These are phyloP conservation scores for Salix dunnii DNA, from an alignment of 345 rosid species.

Conservation along the genomic window DNA sequence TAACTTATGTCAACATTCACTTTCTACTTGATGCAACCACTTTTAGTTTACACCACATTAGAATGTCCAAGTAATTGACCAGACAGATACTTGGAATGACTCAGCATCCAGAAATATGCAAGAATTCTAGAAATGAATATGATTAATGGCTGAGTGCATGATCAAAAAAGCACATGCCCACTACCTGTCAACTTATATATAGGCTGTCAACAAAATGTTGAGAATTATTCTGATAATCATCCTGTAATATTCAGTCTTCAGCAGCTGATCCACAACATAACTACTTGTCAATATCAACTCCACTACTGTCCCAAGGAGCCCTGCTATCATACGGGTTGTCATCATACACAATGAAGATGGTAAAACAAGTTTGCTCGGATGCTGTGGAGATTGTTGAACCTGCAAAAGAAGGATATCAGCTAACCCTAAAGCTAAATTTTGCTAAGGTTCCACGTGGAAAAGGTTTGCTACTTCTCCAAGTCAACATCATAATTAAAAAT, in stretches of 20 bases:
- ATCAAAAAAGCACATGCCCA: not conserved
- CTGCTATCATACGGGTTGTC: constrained; percentile 41
- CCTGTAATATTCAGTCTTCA: constrained; percentile 47
- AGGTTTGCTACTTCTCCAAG: constrained; percentile 38
- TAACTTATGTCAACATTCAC: not conserved
- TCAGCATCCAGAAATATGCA: not conserved
- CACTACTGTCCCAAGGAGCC: constrained; percentile 52
- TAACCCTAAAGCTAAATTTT: constrained; percentile 62
- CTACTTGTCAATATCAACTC: constrained; percentile 59
- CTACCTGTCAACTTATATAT: not conserved
- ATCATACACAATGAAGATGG: constrained; percentile 32
- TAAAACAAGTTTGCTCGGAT: constrained; percentile 46
- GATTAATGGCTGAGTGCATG: not conserved
- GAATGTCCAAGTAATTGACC: too few species aligned
- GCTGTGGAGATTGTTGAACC: constrained; percentile 73
- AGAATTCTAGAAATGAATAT: not conserved
- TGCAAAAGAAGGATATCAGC: constrained; percentile 73
- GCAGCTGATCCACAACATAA: constrained; percentile 44
- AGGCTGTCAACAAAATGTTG: not conserved
- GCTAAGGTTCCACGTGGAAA: constrained; percentile 54
- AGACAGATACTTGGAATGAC: not conserved
- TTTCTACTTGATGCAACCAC: not conserved
- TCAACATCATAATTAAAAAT: not conserved
- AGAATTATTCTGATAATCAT: not conserved
- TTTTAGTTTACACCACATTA: not conserved